Conservation (phyloP, 129 eudicot species). For the Sambucus nigra region DNA sequence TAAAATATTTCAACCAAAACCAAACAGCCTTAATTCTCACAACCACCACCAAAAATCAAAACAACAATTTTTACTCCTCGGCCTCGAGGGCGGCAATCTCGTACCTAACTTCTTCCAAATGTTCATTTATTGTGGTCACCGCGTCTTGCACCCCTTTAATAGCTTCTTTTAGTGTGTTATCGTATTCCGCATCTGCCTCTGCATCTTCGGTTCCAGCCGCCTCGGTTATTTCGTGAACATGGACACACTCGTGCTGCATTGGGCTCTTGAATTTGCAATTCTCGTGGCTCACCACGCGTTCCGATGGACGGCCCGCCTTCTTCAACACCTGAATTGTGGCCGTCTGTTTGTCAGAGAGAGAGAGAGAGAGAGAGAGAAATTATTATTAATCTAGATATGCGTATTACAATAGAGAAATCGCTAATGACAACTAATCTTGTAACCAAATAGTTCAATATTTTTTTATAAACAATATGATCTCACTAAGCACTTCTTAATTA, state of each 20-base stretch:
- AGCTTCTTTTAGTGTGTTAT: slow-evolving; percentile 76
- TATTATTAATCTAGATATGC: too few relatives aligned
- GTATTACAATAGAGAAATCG: too few relatives aligned
- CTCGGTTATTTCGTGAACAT: slow-evolving; percentile 86
- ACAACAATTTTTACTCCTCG: too few relatives aligned
- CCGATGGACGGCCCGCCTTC: slow-evolving; percentile 95
- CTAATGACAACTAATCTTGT: too few relatives aligned
- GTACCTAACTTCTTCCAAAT: slow-evolving; percentile 83
- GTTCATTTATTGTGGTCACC: slow-evolving; percentile 67
- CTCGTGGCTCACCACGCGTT: slow-evolving; percentile 82
- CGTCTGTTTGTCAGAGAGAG: slow-evolving; percentile 35
- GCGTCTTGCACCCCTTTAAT: slow-evolving; percentile 88
- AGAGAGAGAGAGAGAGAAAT: too few relatives aligned
- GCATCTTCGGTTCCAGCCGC: slow-evolving; percentile 99
- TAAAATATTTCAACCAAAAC: too few relatives aligned
- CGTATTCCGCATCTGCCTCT: slow-evolving; percentile 92
- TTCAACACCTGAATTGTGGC: slow-evolving; percentile 88
- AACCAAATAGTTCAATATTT: too few relatives aligned
- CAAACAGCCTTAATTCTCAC: too few relatives aligned
- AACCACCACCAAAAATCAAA: too few relatives aligned
- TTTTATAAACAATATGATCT: too few relatives aligned
- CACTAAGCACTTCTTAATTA: too few relatives aligned
- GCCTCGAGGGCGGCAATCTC: slow-evolving; percentile 83
- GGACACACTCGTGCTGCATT: slow-evolving; percentile 76
- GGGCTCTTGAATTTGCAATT: slow-evolving; percentile 55